These are phyloP conservation scores for Penicillium sp. DNA, from an alignment of 2,329 filamentous ascomycete genomes.

Conservation along the genomic window DNA sequence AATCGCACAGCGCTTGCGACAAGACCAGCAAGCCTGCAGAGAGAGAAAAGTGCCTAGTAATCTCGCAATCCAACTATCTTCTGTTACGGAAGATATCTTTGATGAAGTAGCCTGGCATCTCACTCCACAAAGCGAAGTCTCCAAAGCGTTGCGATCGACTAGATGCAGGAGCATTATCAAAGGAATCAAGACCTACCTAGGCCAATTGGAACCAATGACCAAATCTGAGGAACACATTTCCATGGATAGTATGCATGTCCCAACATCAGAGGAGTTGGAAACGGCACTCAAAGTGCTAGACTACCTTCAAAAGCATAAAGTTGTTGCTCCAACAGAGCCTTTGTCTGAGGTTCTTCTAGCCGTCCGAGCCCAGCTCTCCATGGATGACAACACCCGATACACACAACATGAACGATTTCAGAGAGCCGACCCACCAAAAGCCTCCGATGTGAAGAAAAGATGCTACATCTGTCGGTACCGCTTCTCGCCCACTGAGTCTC, in stretches of 20 bases:
- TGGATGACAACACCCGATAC: conserved; percentile 7
- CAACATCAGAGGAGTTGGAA: conserved; percentile 15
- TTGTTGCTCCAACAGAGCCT: conserved; percentile 7
- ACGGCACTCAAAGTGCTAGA: conserved; percentile 21
- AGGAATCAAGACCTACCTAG: conserved; percentile 20
- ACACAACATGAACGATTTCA: neutral
- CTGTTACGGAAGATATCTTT: conserved; percentile 7
- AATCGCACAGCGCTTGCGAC: conserved; percentile 21
- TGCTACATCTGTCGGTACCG: conserved; percentile 39
- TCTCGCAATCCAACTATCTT: conserved; percentile 20
- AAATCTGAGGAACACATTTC: neutral
- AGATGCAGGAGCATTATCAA: conserved; percentile 21
- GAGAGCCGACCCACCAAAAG: neutral
- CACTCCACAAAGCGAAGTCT: conserved; percentile 11
- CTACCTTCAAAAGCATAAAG: conserved; percentile 18
- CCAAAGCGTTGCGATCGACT: conserved; percentile 8
- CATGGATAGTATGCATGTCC: conserved; percentile 8
- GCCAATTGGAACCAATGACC: conserved; percentile 12
- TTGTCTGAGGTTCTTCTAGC: conserved; percentile 12
- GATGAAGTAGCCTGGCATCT: conserved; percentile 17
- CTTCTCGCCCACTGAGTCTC: conserved; percentile 14
- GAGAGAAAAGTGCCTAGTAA: conserved; percentile 21
- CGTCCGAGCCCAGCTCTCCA: conserved; percentile 9
- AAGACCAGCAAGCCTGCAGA: conserved; percentile 32
- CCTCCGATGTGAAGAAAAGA: neutral